phyloP scores from a whole-genome alignment of 129 eudicot genomes.

The Helianthus tuberosus region DNA sequence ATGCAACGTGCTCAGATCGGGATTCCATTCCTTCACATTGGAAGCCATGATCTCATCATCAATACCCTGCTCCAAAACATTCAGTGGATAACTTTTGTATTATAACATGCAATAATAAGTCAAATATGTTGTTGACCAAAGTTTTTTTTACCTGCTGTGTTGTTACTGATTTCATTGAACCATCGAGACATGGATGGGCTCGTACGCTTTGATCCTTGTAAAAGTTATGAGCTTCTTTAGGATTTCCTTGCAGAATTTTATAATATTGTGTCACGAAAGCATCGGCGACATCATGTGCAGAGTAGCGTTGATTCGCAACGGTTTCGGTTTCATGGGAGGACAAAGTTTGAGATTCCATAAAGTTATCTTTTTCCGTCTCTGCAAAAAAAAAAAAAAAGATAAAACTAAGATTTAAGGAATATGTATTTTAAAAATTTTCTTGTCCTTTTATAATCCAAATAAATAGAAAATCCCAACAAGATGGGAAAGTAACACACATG shows the following conservation, averaged over 20 bases:
- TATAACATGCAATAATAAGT: background rate
- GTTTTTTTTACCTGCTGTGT: conserved; percentile 30
- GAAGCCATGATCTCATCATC: conserved; percentile 27
- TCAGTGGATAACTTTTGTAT: background rate
- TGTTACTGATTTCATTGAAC: conserved; percentile 37
- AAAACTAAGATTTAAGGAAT: background rate
- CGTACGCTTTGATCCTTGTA: conserved; percentile 35
- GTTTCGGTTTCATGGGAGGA: conserved; percentile 13
- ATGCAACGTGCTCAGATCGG: conserved; percentile 30
- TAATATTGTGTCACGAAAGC: conserved; percentile 41
- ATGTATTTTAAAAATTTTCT: background rate
- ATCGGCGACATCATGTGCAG: conserved; percentile 40
- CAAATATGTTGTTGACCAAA: background rate
- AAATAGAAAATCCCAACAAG: background rate
- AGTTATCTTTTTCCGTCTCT: conserved; percentile 31
- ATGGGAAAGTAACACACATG: background rate
- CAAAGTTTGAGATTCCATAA: conserved; percentile 25
- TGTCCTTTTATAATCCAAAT: background rate
- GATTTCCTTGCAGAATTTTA: conserved; percentile 21
- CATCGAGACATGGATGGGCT: conserved; percentile 32
- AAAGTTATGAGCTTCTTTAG: conserved; percentile 33
- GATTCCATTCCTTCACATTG: conserved; percentile 30
- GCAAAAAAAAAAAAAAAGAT: background rate
- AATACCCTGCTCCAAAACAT: conserved; percentile 39
- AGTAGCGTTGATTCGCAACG: conserved; percentile 23